Conservation (phyloP, 2,329 filamentous ascomycete genomes). For the Curvularia sp. region DNA sequence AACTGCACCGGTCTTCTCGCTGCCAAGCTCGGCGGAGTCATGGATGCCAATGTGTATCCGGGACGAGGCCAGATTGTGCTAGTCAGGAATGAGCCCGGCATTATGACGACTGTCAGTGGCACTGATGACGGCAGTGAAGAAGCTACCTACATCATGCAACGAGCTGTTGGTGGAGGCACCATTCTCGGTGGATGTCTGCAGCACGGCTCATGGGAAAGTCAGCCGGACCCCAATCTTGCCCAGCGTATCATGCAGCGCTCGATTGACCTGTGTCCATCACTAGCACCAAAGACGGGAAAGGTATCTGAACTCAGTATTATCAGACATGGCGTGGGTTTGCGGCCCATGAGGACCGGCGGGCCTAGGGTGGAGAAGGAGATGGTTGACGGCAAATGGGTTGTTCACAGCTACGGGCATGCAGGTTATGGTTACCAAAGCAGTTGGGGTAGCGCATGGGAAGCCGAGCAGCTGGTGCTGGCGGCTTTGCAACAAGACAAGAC, state of each 20-base stretch:
- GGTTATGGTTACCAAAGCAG: conserved; percentile 73
- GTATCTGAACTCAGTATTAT: conserved; percentile 76
- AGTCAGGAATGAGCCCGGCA: conserved; percentile 76
- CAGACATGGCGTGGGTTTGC: conserved; percentile 80
- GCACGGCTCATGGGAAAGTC: conserved; percentile 77
- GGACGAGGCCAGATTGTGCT: conserved; percentile 83
- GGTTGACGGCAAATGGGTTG: conserved; percentile 68
- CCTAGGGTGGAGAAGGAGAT: conserved; percentile 77
- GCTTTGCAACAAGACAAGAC: conserved; percentile 24
- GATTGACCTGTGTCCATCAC: conserved; percentile 67
- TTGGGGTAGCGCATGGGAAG: conserved; percentile 54
- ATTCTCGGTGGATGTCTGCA: conserved; percentile 87
- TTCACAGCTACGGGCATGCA: conserved; percentile 82
- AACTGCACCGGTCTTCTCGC: conserved; percentile 86
- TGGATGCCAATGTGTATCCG: conserved; percentile 75
- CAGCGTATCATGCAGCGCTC: conserved; percentile 83
- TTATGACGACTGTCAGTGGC: conserved; percentile 74
- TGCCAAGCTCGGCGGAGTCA: conserved; percentile 78
- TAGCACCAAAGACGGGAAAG: conserved; percentile 66
- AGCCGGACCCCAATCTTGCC: conserved; percentile 80
- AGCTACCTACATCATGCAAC: conserved; percentile 80
- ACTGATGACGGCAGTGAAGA: conserved; percentile 77
- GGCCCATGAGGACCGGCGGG: conserved; percentile 76
- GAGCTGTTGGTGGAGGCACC: conserved; percentile 77
- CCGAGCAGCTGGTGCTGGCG: conserved; percentile 48